Percentiles rank a stretch among this genome's conserved stretches.
Evolutionary conservation across 441 rosid species (phyloP).

Genomic region (Populus hybrid): DNA sequence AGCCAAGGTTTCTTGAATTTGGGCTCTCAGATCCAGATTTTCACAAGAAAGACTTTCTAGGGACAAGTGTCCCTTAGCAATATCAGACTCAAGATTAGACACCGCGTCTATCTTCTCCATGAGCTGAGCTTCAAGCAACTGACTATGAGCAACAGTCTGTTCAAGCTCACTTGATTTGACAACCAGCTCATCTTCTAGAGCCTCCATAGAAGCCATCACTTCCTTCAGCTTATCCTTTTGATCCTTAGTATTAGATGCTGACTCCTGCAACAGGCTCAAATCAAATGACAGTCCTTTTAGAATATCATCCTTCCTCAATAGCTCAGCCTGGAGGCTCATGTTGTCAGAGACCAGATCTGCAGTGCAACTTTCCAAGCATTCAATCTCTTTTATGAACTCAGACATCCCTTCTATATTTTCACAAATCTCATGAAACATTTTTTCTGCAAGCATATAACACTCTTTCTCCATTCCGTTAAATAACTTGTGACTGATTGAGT

Average conservation of each 20-base stretch:
- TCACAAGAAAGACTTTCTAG: conserved; percentile 38
- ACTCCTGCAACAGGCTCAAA: conserved; percentile 87
- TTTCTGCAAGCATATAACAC: conserved; percentile 33
- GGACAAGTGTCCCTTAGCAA: conserved; percentile 39
- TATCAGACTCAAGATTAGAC: conserved; percentile 48
- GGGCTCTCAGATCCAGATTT: conserved; percentile 41
- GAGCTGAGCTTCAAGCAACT: conserved; percentile 63
- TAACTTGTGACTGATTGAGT: conserved; percentile 24
- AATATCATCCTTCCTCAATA: conserved; percentile 83
- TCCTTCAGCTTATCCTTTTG: conserved; percentile 73
- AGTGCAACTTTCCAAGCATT: conserved; percentile 46
- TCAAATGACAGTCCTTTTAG: conserved; percentile 82
- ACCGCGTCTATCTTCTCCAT: conserved; percentile 58
- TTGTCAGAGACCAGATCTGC: conserved; percentile 58
- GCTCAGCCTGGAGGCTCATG: conserved; percentile 50
- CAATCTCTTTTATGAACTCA: conserved; percentile 58
- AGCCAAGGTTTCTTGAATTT: conserved; percentile 34
- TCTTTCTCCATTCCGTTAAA: conserved; percentile 36
- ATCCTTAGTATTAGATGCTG: conserved; percentile 79
- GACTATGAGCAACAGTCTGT: conserved; percentile 46
- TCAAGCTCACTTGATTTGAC: conserved; percentile 59
- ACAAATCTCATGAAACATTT: conserved; percentile 45
- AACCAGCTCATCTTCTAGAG: conserved; percentile 70
- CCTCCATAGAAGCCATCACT: conserved; percentile 57
- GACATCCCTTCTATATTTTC: conserved; percentile 45